Base-by-base conservation (phyloP, 2,329 filamentous ascomycete genomes). In the Penicillium thymicola region DNA sequence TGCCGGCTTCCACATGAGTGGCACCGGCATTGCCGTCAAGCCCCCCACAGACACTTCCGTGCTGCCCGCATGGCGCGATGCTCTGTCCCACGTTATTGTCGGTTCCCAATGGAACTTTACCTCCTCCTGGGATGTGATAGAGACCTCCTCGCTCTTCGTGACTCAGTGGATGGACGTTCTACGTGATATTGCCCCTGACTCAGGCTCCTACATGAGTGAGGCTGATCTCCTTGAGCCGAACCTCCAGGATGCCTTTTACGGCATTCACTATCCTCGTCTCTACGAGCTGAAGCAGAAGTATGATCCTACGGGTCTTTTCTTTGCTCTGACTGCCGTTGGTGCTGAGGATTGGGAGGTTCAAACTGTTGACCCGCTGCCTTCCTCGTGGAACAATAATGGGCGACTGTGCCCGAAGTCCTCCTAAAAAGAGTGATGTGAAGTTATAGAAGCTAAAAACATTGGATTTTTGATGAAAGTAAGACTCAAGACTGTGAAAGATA, bases 41-140 rank as follows among this genome's bases (percentile, higher is more conserved):
- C 59, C 62, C 11, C 63, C 60, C n/a, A 58, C 34, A 11, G 47
- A 63, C 50, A 61, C 23, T 41, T 30, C 61, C 2, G 55, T 65
- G 13, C 53, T 78, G 5, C 75, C 75, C 0, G 73, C 76, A 34
- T 78, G 73, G 59, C 72, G 77, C 47, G 77, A 77, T 59, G 71
- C 73, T 10, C 72, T 76, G 5, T 66, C 75, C 2, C 76, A 80
- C 44, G 64, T 75, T 40, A 67, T 69, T 27, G 65, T 71, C 21
- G 61, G 65, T 5, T 41, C 61, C 0, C 52, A 56, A 38, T 74
- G 72, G 70, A 66, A 59, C 11, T 54, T 49, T 8, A 59, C 57
- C 13, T 51, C 59, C 1, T 34, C 36, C 28, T 65, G 64, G 64
- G 56, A 46, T 4, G 53, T 51, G 5, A 32, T 66, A 3, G 11